These are phyloP conservation scores for Rehmannia glutinosa DNA, from an alignment of 257 asterid species.

Conservation along the genomic window DNA sequence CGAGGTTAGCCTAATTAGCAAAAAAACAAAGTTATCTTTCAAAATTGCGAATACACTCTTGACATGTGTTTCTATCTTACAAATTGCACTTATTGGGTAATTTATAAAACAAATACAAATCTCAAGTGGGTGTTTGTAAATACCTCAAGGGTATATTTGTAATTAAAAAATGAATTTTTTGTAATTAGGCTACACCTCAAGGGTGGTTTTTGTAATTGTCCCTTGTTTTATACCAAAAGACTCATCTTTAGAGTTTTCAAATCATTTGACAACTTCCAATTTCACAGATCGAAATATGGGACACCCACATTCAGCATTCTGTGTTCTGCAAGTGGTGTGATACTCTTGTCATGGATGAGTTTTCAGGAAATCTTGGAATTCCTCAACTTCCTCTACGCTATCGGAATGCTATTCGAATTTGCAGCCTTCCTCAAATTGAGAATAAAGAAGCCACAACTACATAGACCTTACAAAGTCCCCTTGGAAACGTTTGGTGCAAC, in stretches of 20 bases:
- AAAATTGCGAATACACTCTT: too few relatives aligned
- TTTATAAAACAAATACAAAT: too few relatives aligned
- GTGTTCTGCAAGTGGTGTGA: conserved; percentile 81
- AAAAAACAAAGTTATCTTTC: too few relatives aligned
- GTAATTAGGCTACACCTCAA: too few relatives aligned
- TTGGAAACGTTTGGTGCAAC: conserved; percentile 57
- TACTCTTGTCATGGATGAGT: conserved; percentile 92
- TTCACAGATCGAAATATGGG: conserved; percentile 74
- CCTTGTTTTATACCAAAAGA: background rate
- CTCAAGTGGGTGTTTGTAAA: too few relatives aligned
- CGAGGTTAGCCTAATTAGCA: too few relatives aligned
- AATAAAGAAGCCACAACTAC: conserved; percentile 69
- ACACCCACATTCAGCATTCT: conserved; percentile 90
- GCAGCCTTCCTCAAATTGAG: conserved; percentile 81
- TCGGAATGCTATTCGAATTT: conserved; percentile 88
- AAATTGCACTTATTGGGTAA: too few relatives aligned
- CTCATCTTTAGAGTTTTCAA: background rate
- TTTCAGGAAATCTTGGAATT: conserved; percentile 90
- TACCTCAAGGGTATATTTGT: too few relatives aligned
- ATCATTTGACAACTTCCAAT: background rate
- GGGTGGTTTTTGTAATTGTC: too few relatives aligned
- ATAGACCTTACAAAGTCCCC: conserved; percentile 84
- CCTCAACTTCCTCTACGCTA: conserved; percentile 83
- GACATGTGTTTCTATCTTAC: too few relatives aligned
- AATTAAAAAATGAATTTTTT: too few relatives aligned